A percentile compares a stretch with the other conserved stretches of the same genome.
Evolutionary conservation across 441 rosid species (phyloP).

Genomic region (Caryocar brasiliense): DNA sequence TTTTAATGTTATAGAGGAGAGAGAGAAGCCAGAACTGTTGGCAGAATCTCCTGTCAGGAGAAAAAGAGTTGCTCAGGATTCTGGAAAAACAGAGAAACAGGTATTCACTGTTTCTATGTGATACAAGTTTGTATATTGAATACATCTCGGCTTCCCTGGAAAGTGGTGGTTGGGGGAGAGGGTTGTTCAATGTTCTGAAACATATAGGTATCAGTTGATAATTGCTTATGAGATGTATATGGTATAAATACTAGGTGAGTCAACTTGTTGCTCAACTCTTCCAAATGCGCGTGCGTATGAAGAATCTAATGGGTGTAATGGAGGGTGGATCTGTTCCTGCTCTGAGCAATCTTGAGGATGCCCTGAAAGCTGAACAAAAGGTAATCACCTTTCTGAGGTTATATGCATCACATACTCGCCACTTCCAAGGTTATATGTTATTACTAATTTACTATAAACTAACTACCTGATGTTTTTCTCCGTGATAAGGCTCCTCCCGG

Average conservation of each 20-base stretch:
- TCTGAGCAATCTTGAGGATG: constrained; percentile 71
- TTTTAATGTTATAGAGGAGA: constrained; percentile 58
- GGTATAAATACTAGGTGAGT: constrained; percentile 53
- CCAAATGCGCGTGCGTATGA: constrained; percentile 92
- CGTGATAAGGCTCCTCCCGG: constrained; percentile 71
- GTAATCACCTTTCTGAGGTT: too few species aligned
- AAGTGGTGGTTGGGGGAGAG: too few species aligned
- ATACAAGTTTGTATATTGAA: not conserved
- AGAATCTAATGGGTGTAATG: constrained; percentile 92
- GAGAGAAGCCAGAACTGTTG: constrained; percentile 86
- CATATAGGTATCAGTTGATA: too few species aligned
- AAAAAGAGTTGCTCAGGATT: constrained; percentile 73
- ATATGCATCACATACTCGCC: too few species aligned
- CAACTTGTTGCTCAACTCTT: constrained; percentile 93
- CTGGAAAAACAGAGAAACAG: constrained; percentile 89
- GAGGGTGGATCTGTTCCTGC: constrained; percentile 91
- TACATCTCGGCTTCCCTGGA: not conserved
- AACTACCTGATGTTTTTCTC: not conserved
- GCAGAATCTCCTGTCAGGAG: constrained; percentile 81
- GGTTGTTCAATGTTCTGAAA: too few species aligned
- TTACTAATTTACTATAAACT: not conserved
- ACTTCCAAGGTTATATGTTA: not conserved
- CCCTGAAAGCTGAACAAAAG: constrained; percentile 76
- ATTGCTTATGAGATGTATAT: constrained; percentile 4
- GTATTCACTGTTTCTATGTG: constrained; percentile 18